Base-by-base conservation (phyloP, 1,284 basidiomycete species). In the Trichosporon coremiiforme region DNA sequence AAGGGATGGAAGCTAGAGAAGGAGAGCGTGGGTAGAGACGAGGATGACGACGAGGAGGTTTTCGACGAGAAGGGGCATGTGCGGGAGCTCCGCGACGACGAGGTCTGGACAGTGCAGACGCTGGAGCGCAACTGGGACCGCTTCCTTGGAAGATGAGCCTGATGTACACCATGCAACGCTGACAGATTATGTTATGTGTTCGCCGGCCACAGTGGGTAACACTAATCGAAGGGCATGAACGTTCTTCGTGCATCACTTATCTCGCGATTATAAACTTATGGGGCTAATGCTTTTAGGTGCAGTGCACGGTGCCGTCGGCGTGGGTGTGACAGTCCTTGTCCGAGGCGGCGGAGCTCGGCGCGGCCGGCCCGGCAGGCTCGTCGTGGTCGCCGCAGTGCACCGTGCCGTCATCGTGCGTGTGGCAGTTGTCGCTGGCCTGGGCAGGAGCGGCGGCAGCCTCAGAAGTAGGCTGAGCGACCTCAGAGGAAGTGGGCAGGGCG, bases 111-210 rank as follows among this genome's bases (percentile, higher is more conserved):
- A 1, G 80, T 84, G 8, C 66, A 71, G 33, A 76, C 69, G 6
- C 68, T 85, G 9, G 80, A 84, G 72, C 60, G 73, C n/a, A 86
- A 85, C 70, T 85, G 82, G 82, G 71, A 73, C 36, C 71, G 79
- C 45, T 85, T 85, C 74, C 79, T 83, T 74, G 68, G 76, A 5
- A 2, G 57, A 60, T 60, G 6, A 33, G 8, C 33, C 33, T 3
- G 8, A 33, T 33, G 33, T 8, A 33, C 33, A 3, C 33, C 3
- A 33, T 33, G 33, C 33, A 33, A 33, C 3, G 33, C 33, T 33
- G 4, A 33, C 33, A 33, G n/a, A n/a, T n/a, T n/a, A n/a, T n/a
- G n/a, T 35, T 35, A 38, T 38, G 36, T 7, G 36, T 12, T 8
- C 36, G 33, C 4, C 33, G 33, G 33, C 33, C 41, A 17, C 9